Percentiles rank a stretch among this genome's conserved stretches.
phyloP scores from a whole-genome alignment of 2,329 filamentous ascomycete species.

The Fusarium protoensiforme region DNA sequence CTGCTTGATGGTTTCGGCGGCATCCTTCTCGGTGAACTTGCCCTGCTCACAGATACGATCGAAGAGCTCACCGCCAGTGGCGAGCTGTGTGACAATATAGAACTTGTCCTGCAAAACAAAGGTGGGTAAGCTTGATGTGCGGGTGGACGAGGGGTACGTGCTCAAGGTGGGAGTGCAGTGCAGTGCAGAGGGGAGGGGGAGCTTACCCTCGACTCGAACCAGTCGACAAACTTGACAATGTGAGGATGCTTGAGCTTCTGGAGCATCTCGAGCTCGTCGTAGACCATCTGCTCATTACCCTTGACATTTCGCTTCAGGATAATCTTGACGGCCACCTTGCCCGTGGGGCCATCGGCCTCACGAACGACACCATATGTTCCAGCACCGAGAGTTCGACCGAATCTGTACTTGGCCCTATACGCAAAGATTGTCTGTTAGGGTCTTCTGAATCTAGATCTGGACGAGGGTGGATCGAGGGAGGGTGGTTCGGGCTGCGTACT shows the following conservation, averaged over 20 bases:
- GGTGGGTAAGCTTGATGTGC: slow-evolving; percentile 19
- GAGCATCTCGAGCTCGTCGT: slow-evolving; percentile 95
- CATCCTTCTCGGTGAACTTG: slow-evolving; percentile 98
- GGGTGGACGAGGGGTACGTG: slow-evolving; percentile 1
- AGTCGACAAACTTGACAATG: slow-evolving; percentile 97
- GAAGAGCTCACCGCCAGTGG: slow-evolving; percentile 95
- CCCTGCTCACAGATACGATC: slow-evolving; percentile 98
- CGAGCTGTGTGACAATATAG: slow-evolving; percentile 97
- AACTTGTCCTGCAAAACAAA: slow-evolving; percentile 83
- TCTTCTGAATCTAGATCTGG: slow-evolving; percentile 21
- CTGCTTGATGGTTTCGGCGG: slow-evolving; percentile 93
- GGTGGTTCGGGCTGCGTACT: slow-evolving; percentile 65
- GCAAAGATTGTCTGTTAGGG: slow-evolving; percentile 38
- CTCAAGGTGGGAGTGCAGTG: slow-evolving; percentile 1
- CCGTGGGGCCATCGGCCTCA: slow-evolving; percentile 85
- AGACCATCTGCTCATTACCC: slow-evolving; percentile 98
- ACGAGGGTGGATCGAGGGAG: slow-evolving; percentile 7
- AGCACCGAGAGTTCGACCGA: slow-evolving; percentile 92
- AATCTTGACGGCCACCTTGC: slow-evolving; percentile 96
- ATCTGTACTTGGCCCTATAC: slow-evolving; percentile 83
- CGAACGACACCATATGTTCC: slow-evolving; percentile 98
- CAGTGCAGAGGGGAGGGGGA: background rate
- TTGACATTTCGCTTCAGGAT: slow-evolving; percentile 99
- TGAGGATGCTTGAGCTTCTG: slow-evolving; percentile 92
- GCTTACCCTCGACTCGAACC: slow-evolving; percentile 95